phyloP scores from a whole-genome alignment of 2,329 filamentous ascomycete genomes.

The Penicillium sp. region DNA sequence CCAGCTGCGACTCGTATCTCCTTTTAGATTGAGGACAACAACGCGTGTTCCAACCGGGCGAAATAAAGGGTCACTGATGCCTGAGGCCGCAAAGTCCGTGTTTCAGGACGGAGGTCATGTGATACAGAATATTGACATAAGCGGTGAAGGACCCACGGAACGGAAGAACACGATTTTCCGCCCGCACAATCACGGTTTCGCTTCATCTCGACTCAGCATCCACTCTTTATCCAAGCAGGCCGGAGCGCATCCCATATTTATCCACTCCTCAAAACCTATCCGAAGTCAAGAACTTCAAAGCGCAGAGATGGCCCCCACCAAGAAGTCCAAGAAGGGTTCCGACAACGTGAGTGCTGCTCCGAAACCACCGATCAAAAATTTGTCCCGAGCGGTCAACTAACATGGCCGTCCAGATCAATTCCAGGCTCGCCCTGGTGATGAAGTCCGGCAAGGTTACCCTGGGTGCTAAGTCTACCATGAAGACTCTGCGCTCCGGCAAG shows the following conservation, averaged over 20 bases:
- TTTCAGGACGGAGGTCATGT: conserved; percentile 1
- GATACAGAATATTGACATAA: neutral
- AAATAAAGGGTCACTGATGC: conserved; percentile 2
- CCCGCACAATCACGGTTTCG: conserved; percentile 8
- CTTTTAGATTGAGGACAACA: neutral
- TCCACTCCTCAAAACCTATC: conserved; percentile 7
- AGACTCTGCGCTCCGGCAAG: conserved; percentile 90
- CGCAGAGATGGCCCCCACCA: conserved; percentile 61
- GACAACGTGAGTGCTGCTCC: conserved; percentile 52
- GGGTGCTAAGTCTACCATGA: conserved; percentile 84
- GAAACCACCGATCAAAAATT: neutral
- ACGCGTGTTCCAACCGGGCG: neutral
- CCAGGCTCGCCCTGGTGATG: conserved; percentile 66
- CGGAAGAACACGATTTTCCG: conserved; percentile 5
- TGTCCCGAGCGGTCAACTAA: conserved; percentile 3
- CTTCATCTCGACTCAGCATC: conserved; percentile 7
- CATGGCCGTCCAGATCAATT: conserved; percentile 54
- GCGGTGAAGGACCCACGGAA: neutral
- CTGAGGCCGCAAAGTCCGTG: neutral
- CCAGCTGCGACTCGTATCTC: neutral
- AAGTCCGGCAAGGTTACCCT: conserved; percentile 68
- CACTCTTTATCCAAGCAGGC: conserved; percentile 23
- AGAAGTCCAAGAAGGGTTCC: conserved; percentile 74
- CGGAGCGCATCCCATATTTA: conserved; percentile 36
- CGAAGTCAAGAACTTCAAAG: conserved; percentile 17